Conservation (phyloP, 2,329 filamentous ascomycete genomes). For the Elsinoe fawcettii region DNA sequence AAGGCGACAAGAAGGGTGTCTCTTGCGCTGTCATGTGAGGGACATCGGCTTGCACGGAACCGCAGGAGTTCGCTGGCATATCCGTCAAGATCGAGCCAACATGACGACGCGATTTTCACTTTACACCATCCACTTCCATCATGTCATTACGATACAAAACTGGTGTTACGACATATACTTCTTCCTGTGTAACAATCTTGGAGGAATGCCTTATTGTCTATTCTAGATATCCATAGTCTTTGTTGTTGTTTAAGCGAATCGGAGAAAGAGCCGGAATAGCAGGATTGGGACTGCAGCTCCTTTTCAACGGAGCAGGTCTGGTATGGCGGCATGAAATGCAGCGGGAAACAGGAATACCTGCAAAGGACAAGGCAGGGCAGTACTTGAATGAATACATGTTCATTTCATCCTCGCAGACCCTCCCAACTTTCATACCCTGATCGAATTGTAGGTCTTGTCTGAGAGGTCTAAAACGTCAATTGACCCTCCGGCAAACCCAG, state of each 20-base stretch:
- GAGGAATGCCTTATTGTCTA: background rate
- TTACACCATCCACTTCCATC: background rate
- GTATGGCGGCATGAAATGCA: background rate
- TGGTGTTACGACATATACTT: constrained; percentile 6
- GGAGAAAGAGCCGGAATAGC: background rate
- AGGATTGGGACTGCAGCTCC: background rate
- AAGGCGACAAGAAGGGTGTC: constrained; percentile 38
- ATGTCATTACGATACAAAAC: constrained; percentile 11
- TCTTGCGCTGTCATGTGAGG: constrained; percentile 39
- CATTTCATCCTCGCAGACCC: background rate
- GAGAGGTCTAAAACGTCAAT: too few relatives aligned
- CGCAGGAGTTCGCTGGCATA: background rate
- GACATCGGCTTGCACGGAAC: background rate
- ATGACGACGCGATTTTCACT: background rate
- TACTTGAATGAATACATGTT: background rate
- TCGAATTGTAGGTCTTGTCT: too few relatives aligned
- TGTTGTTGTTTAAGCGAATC: constrained; percentile 1
- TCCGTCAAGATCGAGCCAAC: background rate
- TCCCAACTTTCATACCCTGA: too few relatives aligned
- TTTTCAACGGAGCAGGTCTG: background rate
- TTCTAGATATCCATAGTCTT: constrained; percentile 14
- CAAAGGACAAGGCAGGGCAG: background rate
- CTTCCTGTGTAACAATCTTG: constrained; percentile 7
- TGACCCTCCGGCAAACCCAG: too few relatives aligned
- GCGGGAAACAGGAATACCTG: background rate